phyloP scores from a whole-genome alignment of 257 asterid genomes.

The Fraxinus anomala region DNA sequence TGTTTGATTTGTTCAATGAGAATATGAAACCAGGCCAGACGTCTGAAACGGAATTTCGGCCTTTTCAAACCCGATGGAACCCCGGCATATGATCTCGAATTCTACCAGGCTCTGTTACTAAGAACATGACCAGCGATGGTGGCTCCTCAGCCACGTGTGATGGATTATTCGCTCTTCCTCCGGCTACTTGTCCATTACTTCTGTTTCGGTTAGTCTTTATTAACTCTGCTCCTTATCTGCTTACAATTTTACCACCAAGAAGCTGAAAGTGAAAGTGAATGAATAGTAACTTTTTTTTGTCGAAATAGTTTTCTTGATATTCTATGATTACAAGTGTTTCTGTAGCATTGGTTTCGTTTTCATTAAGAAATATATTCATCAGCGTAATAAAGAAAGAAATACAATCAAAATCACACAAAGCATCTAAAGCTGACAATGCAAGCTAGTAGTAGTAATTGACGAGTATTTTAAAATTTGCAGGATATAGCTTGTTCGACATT shows the following conservation, averaged over 20 bases:
- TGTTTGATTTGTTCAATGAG: constrained; percentile 81
- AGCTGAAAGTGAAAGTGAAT: too few relatives aligned
- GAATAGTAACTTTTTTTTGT: too few relatives aligned
- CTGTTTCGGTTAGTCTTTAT: constrained; percentile 47
- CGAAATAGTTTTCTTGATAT: too few relatives aligned
- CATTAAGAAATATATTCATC: too few relatives aligned
- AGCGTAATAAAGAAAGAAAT: too few relatives aligned
- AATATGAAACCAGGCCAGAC: constrained; percentile 83
- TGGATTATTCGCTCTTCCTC: constrained; percentile 28
- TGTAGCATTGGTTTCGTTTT: too few relatives aligned
- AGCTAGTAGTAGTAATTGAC: too few relatives aligned
- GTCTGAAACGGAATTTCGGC: constrained; percentile 77
- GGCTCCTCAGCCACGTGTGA: constrained; percentile 1
- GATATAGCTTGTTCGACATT: constrained; percentile 33
- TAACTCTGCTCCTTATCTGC: not conserved
- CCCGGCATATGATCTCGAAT: constrained; percentile 62
- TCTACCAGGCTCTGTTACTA: constrained; percentile 38
- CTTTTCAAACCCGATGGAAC: constrained; percentile 79
- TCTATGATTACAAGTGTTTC: too few relatives aligned
- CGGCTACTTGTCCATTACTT: constrained; percentile 55
- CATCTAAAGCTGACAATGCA: too few relatives aligned
- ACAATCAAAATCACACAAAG: too few relatives aligned
- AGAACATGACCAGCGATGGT: constrained; percentile 21
- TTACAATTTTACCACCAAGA: too few relatives aligned
- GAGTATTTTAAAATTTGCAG: constrained; percentile 16